Evolutionary conservation across 306 rosid species (phyloP).

Genomic region (Prunus mira): DNA sequence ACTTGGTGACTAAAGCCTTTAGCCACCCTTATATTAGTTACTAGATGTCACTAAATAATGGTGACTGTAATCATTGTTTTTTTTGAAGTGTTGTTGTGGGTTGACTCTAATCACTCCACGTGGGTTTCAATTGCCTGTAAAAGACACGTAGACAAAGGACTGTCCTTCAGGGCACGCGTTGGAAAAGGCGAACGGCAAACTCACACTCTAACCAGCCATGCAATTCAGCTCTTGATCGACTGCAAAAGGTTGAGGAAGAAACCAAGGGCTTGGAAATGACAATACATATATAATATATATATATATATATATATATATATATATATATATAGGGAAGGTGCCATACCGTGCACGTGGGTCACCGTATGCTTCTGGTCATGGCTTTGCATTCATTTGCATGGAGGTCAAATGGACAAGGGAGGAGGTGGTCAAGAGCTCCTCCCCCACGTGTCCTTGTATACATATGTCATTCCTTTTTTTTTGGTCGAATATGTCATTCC

Average conservation of each 20-base stretch:
- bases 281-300: too few relatives aligned
- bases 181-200: neutral
- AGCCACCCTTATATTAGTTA: too few relatives aligned
- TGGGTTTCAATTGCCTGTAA: neutral
- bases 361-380: neutral
- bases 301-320: too few relatives aligned
- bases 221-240: neutral
- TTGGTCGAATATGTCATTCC: neutral
- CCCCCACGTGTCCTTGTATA: neutral
- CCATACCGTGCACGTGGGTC: neutral
- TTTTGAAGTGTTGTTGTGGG: neutral
- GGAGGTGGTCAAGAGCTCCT: neutral
- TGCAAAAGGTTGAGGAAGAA: neutral
- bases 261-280: neutral
- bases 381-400: neutral
- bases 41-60: too few relatives aligned
- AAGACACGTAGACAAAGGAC: neutral
- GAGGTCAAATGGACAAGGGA: neutral
- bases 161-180: conserved; percentile 10
- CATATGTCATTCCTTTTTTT: neutral
- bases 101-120: neutral
- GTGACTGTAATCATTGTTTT: too few relatives aligned
- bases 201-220: neutral
- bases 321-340: too few relatives aligned
- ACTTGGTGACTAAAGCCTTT: too few relatives aligned